Evolutionary conservation across 2,329 filamentous ascomycete genomes (phyloP), one percentile per base, ranked within the genome.

Genomic region (Hypoxylon sp.): DNA sequence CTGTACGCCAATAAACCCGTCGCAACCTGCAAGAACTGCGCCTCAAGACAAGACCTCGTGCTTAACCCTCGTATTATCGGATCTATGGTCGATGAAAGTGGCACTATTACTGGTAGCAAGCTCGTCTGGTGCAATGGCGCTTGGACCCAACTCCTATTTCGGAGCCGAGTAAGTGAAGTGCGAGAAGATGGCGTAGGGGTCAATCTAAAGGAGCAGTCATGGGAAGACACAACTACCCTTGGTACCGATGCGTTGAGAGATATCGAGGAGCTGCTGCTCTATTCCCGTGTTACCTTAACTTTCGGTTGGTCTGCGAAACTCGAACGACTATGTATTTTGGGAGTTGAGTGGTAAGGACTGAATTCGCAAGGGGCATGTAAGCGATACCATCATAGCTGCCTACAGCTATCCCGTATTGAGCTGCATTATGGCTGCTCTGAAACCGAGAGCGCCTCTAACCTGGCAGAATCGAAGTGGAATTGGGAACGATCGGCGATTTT

Each of bases 81-180:
- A 7, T 75, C 73, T 0, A 71, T 85, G 2, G 55, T 81, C 6
- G 83, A 91, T 65, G 88, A 91, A 75, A 90, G 87, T 0, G 88
- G 85, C 4, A 81, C 80, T 35, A 80, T 89, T 7, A 74, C 76
- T 1, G 74, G 80, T 1, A 84, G 84, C 0, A 88, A 88, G 75
- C 77, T 89, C 2, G 77, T 89, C 17, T 84, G 89, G 79, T 84
- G 82, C 4, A 78, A 83, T 15, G 62, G 78, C 1, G 88, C 88
- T 0, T 90, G 87, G 88, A 73, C 74, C 2, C 76, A 80, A 60
- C 72, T 81, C 15, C 71, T 81, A 35, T 78, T 78, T 15, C 72
- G 72, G 10, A 54, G 47, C n/a, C n/a, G n/a, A 17, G 29, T 35
- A 13, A 39, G 53, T 7, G 61, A 62, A 17, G 13, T 21, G 10